Conservation (phyloP, 2,329 filamentous ascomycete species). For the Coleophoma eucalyptorum region DNA sequence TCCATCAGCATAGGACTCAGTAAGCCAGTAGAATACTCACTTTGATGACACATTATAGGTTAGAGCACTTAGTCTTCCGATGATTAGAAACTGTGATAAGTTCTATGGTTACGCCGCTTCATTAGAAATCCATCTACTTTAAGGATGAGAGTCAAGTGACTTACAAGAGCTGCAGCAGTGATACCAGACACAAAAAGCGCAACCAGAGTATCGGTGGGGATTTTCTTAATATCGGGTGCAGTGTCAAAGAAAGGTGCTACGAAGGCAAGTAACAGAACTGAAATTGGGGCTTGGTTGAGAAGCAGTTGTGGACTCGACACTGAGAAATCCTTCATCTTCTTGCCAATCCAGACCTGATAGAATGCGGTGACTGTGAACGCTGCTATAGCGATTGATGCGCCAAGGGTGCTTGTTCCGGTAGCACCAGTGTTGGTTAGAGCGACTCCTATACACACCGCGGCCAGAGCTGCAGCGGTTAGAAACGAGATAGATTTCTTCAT, state of each 20-base stretch:
- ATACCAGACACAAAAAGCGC: slow-evolving; percentile 36
- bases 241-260: slow-evolving; percentile 39
- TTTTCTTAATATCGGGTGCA: slow-evolving; percentile 14
- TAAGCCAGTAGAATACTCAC: slow-evolving; percentile 8
- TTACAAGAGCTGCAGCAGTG: slow-evolving; percentile 34
- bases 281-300: slow-evolving; percentile 41
- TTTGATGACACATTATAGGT: slow-evolving; percentile 27
- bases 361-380: slow-evolving; percentile 40
- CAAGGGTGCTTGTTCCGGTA: slow-evolving; percentile 33
- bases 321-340: slow-evolving; percentile 40
- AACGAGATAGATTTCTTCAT: slow-evolving; percentile 36
- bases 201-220: slow-evolving; percentile 35
- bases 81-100: slow-evolving; percentile 36
- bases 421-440: slow-evolving; percentile 37
- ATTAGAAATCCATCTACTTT: neutral
- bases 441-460: slow-evolving; percentile 38
- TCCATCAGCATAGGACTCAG: neutral
- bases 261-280: slow-evolving; percentile 36
- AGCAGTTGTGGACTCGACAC: slow-evolving; percentile 39
- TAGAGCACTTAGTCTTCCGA: slow-evolving; percentile 25
- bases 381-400: slow-evolving; percentile 36
- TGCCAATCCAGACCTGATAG: slow-evolving; percentile 44
- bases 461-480: slow-evolving; percentile 35
- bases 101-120: slow-evolving; percentile 16
- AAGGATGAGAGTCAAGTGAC: neutral